Base-by-base conservation (phyloP, 2,329 filamentous ascomycete species). In the Calonectria hongkongensis region DNA sequence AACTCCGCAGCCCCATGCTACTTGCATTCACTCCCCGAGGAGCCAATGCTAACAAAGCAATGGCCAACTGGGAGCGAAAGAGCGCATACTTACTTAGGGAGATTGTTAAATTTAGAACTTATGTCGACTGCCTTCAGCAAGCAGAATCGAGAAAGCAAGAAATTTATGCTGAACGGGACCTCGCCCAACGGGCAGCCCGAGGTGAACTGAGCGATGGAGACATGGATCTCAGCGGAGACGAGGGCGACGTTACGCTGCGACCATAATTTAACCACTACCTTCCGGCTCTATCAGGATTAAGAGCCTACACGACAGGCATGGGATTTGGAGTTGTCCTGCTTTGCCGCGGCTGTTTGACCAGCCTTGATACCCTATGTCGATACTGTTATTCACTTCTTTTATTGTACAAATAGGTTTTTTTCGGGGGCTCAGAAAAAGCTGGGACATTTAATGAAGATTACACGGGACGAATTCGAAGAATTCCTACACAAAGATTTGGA, bases 41-140 rank as follows among this genome's bases (percentile, higher is more conserved):
- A 73, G 89, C 91, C 45, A 98, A 98, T 80, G 91, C 93, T 18
- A 88, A 87, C 74, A 96, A 94, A 84, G 95, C 96, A 18, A 96
- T 98, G 94, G 89, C 93, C 25, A 99, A 99, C 84, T 99, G 97
- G 96, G 96, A 99, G 87, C 92, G 94, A 81, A 98, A 98, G 87
- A 97, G 95, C 69, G 93, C 94, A 36, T 98, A 98, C 82, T 86
- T 99, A 48, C 88, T 98, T 15, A 89, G 94, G 43, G 97, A 99
- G 86, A 98, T 97, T 83, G 95, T 98, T 84, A 98, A 98, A 84
- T 98, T 98, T 86, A 89, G 94, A 73, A 98, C 96, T 0, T 99
- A 98, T 81, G 96, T 98, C 77, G 97, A 98, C 83, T 93, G 92
- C 41, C 86, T 99, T 64, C 89, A 92, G 71, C 90, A 91, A 45